Conservation (phyloP, 805 yeast species). For the Ogataea saltuana region DNA sequence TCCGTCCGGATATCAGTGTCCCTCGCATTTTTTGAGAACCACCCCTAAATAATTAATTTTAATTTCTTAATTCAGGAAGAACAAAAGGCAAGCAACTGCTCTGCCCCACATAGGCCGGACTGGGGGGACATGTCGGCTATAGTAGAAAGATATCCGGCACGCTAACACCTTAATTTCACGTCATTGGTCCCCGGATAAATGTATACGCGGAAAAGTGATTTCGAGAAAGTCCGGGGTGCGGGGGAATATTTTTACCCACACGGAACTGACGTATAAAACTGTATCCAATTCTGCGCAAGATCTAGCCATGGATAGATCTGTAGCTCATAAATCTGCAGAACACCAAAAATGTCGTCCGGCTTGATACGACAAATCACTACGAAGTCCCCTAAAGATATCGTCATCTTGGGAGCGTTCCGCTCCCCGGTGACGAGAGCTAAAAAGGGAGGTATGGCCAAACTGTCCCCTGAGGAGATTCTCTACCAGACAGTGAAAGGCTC, state of each 20-base stretch:
- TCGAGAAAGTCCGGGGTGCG: neutral
- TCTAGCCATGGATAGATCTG: neutral
- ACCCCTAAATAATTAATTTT: conserved; percentile 42
- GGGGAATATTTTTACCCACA: neutral
- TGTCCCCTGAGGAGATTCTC: conserved; percentile 40
- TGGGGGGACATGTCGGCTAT: neutral
- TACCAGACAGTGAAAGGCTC: conserved; percentile 35
- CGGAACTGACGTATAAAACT: neutral
- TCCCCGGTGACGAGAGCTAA: conserved; percentile 39
- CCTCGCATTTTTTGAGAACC: conserved; percentile 79
- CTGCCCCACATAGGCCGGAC: neutral
- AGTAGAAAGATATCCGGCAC: neutral
- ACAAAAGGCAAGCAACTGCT: too few species aligned
- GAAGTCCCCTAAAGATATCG: conserved; percentile 36
- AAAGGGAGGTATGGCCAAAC: conserved; percentile 39
- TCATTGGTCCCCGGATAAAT: conserved; percentile 1
- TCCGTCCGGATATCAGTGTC: conserved; percentile 88
- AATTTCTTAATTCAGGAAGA: too few species aligned
- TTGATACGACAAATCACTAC: conserved; percentile 18
- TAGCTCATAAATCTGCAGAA: too few species aligned
- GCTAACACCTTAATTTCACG: neutral
- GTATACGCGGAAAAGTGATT: conserved; percentile 7
- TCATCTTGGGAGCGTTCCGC: conserved; percentile 38
- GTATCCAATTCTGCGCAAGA: too few species aligned
- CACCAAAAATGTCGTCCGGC: conserved; percentile 16